These are phyloP conservation scores for Chalciporus chontae DNA, from an alignment of 768 basidiomycete species.

Conservation along the genomic window DNA sequence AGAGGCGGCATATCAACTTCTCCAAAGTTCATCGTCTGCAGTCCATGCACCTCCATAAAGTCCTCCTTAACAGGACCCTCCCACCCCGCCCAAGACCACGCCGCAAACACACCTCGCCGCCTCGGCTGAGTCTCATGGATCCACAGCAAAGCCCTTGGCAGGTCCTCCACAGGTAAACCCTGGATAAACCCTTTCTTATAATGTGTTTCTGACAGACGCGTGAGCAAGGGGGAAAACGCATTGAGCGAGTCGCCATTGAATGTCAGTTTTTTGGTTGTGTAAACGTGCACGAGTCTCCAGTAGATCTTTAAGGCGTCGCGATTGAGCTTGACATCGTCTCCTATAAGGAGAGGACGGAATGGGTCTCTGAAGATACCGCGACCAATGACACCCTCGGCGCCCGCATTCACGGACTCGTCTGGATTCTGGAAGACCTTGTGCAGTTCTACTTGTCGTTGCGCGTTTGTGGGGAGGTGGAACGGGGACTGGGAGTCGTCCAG, in stretches of 20 bases:
- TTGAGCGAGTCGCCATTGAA: slow-evolving; percentile 11
- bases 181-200: slow-evolving; percentile 13
- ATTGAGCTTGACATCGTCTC: not conserved
- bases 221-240: slow-evolving; percentile 14
- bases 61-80: not conserved
- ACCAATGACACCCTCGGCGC: not conserved
- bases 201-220: not conserved
- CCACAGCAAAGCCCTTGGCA: slow-evolving; percentile 13
- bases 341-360: slow-evolving; percentile 3
- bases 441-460: not conserved
- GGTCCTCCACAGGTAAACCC: slow-evolving; percentile 10
- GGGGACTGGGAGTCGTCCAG: not conserved
- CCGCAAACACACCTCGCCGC: slow-evolving; percentile 1
- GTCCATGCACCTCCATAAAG: not conserved
- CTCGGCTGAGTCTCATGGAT: not conserved
- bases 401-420: not conserved
- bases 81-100: slow-evolving; percentile 17
- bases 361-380: slow-evolving; percentile 7
- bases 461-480: slow-evolving; percentile 1
- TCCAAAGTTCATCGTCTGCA: not conserved
- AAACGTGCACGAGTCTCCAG: slow-evolving; percentile 2
- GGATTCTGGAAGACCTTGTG: not conserved
- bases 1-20: slow-evolving; percentile 1
- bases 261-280: slow-evolving; percentile 6
- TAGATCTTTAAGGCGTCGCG: not conserved